Evolutionary conservation across 2,329 filamentous ascomycete species (phyloP).

Genomic region (Talaromyces sp.): DNA sequence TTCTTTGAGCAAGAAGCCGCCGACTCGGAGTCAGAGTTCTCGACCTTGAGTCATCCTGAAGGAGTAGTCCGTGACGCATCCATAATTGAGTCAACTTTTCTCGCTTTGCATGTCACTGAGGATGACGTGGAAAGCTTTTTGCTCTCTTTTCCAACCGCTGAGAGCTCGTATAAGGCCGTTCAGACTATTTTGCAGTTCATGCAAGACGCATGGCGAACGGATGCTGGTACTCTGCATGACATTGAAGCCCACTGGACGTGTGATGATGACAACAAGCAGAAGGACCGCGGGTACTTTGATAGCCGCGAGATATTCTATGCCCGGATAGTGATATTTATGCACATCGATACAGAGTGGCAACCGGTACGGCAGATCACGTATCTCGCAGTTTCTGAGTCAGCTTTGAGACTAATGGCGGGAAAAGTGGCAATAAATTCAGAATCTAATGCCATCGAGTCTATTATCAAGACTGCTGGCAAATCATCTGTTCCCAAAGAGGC

Average conservation of each 20-base stretch:
- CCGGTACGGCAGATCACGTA: slow-evolving; percentile 16
- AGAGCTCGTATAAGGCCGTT: not conserved
- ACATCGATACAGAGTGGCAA: slow-evolving; percentile 13
- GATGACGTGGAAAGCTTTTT: slow-evolving; percentile 16
- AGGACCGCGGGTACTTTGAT: not conserved
- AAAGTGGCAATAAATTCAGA: not conserved
- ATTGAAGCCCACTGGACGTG: not conserved
- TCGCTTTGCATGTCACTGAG: slow-evolving; percentile 12
- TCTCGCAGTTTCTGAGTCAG: slow-evolving; percentile 10
- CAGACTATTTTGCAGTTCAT: not conserved
- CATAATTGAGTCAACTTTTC: slow-evolving; percentile 15
- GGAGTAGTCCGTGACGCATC: slow-evolving; percentile 16
- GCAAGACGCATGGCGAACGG: not conserved
- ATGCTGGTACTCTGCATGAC: not conserved
- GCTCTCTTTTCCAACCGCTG: slow-evolving; percentile 2
- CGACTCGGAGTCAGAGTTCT: not conserved
- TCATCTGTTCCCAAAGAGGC: not conserved
- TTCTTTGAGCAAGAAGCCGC: not conserved
- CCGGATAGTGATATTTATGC: slow-evolving; percentile 14
- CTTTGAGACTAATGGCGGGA: slow-evolving; percentile 6
- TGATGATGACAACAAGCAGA: not conserved
- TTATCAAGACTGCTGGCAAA: not conserved
- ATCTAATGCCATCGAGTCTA: not conserved
- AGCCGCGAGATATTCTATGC: slow-evolving; percentile 13
- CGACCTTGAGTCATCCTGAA: slow-evolving; percentile 8